Percentiles rank a stretch among this genome's conserved stretches.
phyloP scores from a whole-genome alignment of 2,329 filamentous ascomycete genomes.

The Ophiobolus disseminans region DNA sequence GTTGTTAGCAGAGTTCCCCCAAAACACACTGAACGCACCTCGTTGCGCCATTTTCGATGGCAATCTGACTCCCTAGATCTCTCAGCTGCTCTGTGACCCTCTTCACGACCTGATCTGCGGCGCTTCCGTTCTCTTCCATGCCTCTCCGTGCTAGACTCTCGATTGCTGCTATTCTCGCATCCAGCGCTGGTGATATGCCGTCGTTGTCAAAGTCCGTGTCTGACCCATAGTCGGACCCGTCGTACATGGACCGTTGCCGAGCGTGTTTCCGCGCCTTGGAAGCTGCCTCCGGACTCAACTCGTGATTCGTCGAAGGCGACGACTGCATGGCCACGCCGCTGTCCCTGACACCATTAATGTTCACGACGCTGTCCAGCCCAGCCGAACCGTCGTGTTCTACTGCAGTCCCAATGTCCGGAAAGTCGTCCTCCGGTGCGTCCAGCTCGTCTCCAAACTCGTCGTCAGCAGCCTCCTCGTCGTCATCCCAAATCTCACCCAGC shows the following conservation, averaged over 20 bases:
- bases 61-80: conserved; percentile 75
- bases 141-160: conserved; percentile 70
- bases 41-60: conserved; percentile 74
- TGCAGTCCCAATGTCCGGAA: conserved; percentile 38
- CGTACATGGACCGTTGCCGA: conserved; percentile 63
- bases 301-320: conserved; percentile 43
- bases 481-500: conserved; percentile 74
- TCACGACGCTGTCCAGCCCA: conserved; percentile 22
- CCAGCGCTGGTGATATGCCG: conserved; percentile 71
- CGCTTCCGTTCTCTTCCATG: conserved; percentile 70
- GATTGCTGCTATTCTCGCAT: conserved; percentile 74
- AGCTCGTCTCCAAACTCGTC: conserved; percentile 47
- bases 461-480: conserved; percentile 65
- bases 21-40: conserved; percentile 57
- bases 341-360: conserved; percentile 50
- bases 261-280: conserved; percentile 46
- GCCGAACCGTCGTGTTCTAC: conserved; percentile 44
- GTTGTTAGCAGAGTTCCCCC: conserved; percentile 17
- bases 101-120: conserved; percentile 70
- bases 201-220: conserved; percentile 73
- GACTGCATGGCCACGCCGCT: conserved; percentile 55
- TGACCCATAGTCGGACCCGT: conserved; percentile 76
- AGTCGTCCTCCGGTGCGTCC: conserved; percentile 32
- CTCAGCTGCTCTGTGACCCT: conserved; percentile 73
- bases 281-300: conserved; percentile 49